These are phyloP conservation scores for Casaregolazyma suthepensis DNA, from an alignment of 1,139 yeast genomes.

Conservation along the genomic window DNA sequence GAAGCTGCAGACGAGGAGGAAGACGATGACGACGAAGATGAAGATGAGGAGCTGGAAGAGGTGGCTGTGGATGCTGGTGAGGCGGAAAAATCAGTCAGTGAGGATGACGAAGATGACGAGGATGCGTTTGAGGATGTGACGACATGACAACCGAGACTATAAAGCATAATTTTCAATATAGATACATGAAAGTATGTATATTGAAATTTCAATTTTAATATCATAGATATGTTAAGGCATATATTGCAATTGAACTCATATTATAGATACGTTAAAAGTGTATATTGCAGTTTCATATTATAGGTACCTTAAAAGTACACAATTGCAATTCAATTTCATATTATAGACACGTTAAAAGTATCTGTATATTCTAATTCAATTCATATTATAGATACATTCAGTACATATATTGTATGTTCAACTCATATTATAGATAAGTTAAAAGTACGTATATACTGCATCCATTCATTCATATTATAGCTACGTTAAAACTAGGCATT, in stretches of 20 bases:
- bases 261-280: background rate
- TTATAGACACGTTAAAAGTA: background rate
- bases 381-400: background rate
- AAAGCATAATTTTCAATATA: too few relatives aligned
- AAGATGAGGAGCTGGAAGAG: conserved; percentile 51
- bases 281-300: background rate
- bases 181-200: background rate
- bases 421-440: background rate
- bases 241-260: too few relatives aligned
- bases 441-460: conserved; percentile 5
- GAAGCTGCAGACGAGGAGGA: conserved; percentile 45
- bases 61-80: conserved; percentile 46
- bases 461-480: background rate
- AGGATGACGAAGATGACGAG: conserved; percentile 29
- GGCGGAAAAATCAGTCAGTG: conserved; percentile 18
- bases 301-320: conserved; percentile 2
- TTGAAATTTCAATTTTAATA: background rate
- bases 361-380: too few relatives aligned
- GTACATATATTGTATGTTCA: conserved; percentile 6
- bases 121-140: conserved; percentile 17
- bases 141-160: background rate
- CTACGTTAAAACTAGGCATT: conserved; percentile 1
- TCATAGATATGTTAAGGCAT: background rate
- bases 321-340: too few relatives aligned
- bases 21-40: conserved; percentile 49